These are phyloP conservation scores for Bromus sterilis DNA, from an alignment of 176 grass and related monocot genomes.

Conservation along the genomic window DNA sequence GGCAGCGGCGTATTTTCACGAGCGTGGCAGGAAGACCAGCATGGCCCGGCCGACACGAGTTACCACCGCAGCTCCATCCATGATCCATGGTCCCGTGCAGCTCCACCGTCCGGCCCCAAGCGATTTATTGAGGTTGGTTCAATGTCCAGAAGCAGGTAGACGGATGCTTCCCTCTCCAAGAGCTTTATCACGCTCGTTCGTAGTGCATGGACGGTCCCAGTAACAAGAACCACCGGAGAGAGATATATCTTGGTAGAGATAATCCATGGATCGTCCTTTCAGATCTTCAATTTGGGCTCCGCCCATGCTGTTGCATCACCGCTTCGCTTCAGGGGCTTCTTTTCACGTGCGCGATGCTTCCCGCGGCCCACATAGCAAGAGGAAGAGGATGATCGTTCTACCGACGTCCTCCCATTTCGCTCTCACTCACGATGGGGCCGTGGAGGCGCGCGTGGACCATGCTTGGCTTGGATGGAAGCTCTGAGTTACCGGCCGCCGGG, in stretches of 20 bases:
- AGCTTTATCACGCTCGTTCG: neutral
- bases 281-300: neutral
- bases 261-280: neutral
- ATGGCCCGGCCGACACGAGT: neutral
- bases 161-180: neutral
- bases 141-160: neutral
- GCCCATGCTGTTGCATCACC: neutral
- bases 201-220: neutral
- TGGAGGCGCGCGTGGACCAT: too few relatives aligned
- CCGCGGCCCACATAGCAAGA: too few relatives aligned
- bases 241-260: neutral
- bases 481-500: neutral
- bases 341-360: constrained; percentile 7
- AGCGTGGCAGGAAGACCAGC: neutral
- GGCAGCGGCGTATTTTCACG: neutral
- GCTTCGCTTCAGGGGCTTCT: neutral
- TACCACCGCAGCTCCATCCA: neutral
- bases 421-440: too few relatives aligned
- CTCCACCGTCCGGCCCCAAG: neutral
- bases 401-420: too few relatives aligned
- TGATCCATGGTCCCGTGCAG: neutral
- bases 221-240: neutral
- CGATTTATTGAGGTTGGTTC: neutral
- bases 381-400: too few relatives aligned
- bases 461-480: neutral